Percentiles rank a stretch among this genome's conserved stretches.
phyloP scores from a whole-genome alignment of 2,329 filamentous ascomycete genomes.

The Xylaria sp. region DNA sequence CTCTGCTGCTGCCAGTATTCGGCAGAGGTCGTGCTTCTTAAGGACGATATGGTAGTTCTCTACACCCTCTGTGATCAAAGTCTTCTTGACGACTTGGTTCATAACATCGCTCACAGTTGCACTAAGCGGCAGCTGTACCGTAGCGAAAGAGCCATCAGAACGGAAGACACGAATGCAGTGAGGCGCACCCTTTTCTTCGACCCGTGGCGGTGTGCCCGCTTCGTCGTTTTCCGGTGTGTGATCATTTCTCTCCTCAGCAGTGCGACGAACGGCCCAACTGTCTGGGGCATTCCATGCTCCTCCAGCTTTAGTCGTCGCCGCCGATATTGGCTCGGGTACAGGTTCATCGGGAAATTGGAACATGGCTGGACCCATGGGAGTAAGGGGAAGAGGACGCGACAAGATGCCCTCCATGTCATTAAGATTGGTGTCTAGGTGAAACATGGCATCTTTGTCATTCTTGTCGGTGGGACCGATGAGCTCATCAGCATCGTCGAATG shows the following conservation, averaged over 20 bases:
- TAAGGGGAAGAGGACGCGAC: constrained; percentile 70
- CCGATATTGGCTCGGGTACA: constrained; percentile 36
- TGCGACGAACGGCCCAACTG: constrained; percentile 89
- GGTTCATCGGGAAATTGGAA: constrained; percentile 42
- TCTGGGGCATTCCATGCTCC: constrained; percentile 92
- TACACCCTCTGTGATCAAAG: constrained; percentile 85
- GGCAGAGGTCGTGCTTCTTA: constrained; percentile 87
- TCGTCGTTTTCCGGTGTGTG: constrained; percentile 70
- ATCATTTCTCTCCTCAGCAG: constrained; percentile 67
- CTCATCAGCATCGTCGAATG: constrained; percentile 61
- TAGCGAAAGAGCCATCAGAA: constrained; percentile 91
- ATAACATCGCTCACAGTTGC: constrained; percentile 87
- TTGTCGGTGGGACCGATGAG: constrained; percentile 66
- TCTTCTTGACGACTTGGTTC: constrained; percentile 91
- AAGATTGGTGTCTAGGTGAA: constrained; percentile 85
- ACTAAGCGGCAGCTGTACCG: constrained; percentile 82
- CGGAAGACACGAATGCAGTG: constrained; percentile 97
- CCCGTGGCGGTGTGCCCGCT: constrained; percentile 66
- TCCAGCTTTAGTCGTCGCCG: constrained; percentile 41
- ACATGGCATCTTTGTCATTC: constrained; percentile 66
- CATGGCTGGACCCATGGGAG: constrained; percentile 68
- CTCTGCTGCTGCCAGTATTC: constrained; percentile 79
- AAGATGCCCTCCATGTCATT: constrained; percentile 92
- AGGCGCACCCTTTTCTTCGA: constrained; percentile 75
- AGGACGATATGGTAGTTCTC: constrained; percentile 96